Conservation (phyloP, 2,329 filamentous ascomycete genomes). For the Colletotrichum euphorbiae region DNA sequence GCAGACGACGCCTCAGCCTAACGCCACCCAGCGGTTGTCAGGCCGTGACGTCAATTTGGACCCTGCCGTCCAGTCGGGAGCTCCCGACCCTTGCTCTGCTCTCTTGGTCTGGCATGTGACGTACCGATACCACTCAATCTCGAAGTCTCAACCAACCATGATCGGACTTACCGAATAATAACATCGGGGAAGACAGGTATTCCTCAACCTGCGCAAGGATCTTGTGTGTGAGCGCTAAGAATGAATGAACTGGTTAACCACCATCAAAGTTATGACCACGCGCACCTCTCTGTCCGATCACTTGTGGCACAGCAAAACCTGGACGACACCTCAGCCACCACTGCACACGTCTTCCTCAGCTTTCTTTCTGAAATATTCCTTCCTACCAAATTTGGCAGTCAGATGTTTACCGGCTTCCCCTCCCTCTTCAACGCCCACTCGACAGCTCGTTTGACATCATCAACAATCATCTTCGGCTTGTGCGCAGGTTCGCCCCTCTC, state of each 20-base stretch:
- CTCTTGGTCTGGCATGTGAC: slow-evolving; percentile 34
- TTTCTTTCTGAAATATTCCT: background rate
- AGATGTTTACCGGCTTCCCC: slow-evolving; percentile 44
- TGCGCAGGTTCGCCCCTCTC: slow-evolving; percentile 64
- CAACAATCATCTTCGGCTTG: slow-evolving; percentile 73
- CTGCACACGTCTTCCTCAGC: background rate
- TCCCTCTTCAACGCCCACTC: slow-evolving; percentile 77
- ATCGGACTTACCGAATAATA: background rate
- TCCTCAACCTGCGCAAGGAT: no score
- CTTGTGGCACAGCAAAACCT: slow-evolving; percentile 19
- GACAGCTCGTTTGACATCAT: slow-evolving; percentile 82
- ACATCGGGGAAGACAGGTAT: background rate
- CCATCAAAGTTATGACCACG: background rate
- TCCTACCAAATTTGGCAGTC: background rate
- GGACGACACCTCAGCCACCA: background rate
- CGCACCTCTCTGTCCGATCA: background rate
- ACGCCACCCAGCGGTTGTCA: background rate
- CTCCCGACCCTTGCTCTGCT: slow-evolving; percentile 32
- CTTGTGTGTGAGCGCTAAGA: no score
- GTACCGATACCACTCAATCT: slow-evolving; percentile 12
- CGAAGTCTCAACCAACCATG: slow-evolving; percentile 3
- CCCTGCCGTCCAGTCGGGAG: slow-evolving; percentile 36
- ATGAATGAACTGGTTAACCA: slow-evolving; percentile 2
- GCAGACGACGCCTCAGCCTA: slow-evolving; percentile 1
- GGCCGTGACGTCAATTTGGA: slow-evolving; percentile 31